Conservation (phyloP, 192 early-diverging fungal genomes). For the Coemansia sp. region DNA sequence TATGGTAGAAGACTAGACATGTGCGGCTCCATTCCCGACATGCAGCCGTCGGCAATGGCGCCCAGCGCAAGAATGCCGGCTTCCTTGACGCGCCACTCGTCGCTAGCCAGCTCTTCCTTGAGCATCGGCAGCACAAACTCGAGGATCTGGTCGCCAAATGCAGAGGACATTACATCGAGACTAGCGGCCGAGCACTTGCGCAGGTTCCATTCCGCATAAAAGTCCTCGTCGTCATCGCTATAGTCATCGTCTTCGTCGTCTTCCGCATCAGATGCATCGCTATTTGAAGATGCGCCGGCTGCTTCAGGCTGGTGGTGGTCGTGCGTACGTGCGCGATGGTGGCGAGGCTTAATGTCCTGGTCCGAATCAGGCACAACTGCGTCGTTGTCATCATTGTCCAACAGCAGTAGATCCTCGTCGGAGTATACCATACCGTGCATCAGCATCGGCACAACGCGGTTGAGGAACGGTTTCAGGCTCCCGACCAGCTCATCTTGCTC, state of each 20-base stretch:
- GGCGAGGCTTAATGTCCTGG: conserved; percentile 93
- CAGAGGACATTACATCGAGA: conserved; percentile 88
- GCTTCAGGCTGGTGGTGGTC: conserved; percentile 61
- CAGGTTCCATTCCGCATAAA: conserved; percentile 92
- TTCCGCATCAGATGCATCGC: conserved; percentile 32
- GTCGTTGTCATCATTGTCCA: conserved; percentile 83
- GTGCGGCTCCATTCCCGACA: conserved; percentile 84
- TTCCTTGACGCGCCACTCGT: conserved; percentile 91
- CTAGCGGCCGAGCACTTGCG: conserved; percentile 98
- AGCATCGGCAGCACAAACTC: conserved; percentile 82
- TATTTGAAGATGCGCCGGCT: conserved; percentile 21
- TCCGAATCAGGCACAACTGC: conserved; percentile 80
- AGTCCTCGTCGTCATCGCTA: conserved; percentile 81
- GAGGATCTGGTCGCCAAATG: conserved; percentile 83
- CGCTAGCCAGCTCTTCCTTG: conserved; percentile 74
- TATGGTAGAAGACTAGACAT: conserved; percentile 84
- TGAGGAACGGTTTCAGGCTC: conserved; percentile 65
- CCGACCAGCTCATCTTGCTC: conserved; percentile 84
- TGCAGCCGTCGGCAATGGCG: conserved; percentile 95
- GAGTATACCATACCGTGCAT: conserved; percentile 96
- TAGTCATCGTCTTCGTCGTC: conserved; percentile 78
- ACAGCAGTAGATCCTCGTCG: conserved; percentile 79
- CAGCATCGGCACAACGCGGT: conserved; percentile 85
- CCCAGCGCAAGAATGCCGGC: conserved; percentile 95
- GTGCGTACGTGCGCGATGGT: conserved; percentile 81